Base-by-base conservation (phyloP, 306 rosid genomes). In the Cicer chorassanicum region DNA sequence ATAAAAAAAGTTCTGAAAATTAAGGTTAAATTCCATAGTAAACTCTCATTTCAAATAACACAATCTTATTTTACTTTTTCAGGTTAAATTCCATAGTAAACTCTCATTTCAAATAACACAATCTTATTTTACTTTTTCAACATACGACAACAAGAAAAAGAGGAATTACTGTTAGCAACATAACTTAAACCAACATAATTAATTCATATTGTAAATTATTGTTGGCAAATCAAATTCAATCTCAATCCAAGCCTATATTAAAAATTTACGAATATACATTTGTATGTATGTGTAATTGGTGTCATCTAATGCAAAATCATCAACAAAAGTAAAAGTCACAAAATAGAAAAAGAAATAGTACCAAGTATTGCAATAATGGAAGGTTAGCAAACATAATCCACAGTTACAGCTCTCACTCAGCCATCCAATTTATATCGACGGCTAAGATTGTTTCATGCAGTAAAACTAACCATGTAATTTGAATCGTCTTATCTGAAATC, bases 341-440 rank as follows among this genome's bases (percentile, higher is more conserved):
- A 29, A 36, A 51, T 14, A 51, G 11, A 38, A 16, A 42, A 67
- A 54, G 19, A 57, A 14, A 55, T 24, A 8, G 53, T 7, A 68
- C 63, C 29, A 43, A 34, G 67, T n/a, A 78, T 13, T 70, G 39
- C 41, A 70, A 50, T 63, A 39, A 40, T 7, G 38, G 49, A 50
- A 34, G 40, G 19, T 64, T 44, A 65, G 70, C 34, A 24, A 36
- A 62, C 44, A 61, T 24, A 24, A 24, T 46, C 18, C 7, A 60
- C 13, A 36, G 14, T 29, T 29, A 29, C 36, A 29, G 36, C 5
- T 29, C 36, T 29, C 5, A 29, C 36, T 29, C 36, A 29, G 36
- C 36, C 5, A 29, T 29, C 36, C 36, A 29, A 29, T 29, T 29
- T 29, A 29, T 3, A 29, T 29, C 36, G 36, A 29, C 36, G 5